phyloP scores from a whole-genome alignment of 2,329 filamentous ascomycete genomes.

The Pyricularia sp. region DNA sequence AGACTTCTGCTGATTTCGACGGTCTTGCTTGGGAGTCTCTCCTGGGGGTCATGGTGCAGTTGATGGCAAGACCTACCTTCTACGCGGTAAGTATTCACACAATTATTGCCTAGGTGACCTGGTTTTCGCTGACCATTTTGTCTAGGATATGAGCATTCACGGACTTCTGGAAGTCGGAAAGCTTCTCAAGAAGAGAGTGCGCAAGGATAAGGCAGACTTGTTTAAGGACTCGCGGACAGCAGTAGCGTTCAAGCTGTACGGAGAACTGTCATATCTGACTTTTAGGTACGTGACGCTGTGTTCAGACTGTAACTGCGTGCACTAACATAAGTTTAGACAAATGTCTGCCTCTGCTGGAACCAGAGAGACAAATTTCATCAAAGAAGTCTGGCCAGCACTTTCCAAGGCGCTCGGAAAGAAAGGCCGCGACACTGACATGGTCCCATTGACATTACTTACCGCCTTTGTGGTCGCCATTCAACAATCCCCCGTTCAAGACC shows the following conservation, averaged over 20 bases:
- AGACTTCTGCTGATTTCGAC: neutral
- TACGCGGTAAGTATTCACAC: constrained; percentile 25
- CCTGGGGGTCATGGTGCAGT: constrained; percentile 35
- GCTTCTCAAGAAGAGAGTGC: neutral
- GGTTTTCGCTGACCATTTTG: neutral
- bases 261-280: constrained; percentile 11
- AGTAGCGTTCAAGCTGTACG: constrained; percentile 8
- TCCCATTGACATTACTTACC: neutral
- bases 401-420: neutral
- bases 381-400: constrained; percentile 2
- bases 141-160: constrained; percentile 25
- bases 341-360: constrained; percentile 19
- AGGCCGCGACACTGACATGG: neutral
- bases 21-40: constrained; percentile 20
- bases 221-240: neutral
- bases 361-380: neutral
- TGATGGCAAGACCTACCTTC: constrained; percentile 42
- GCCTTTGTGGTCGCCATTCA: neutral
- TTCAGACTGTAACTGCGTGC: neutral
- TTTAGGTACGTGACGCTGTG: constrained; percentile 11
- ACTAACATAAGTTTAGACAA: constrained; percentile 21
- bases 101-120: neutral
- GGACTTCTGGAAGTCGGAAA: neutral
- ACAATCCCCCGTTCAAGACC: neutral
- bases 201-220: neutral